These are phyloP conservation scores for Debaryomycetaceae sp. DNA, from an alignment of 1,139 yeast species.

Conservation along the genomic window DNA sequence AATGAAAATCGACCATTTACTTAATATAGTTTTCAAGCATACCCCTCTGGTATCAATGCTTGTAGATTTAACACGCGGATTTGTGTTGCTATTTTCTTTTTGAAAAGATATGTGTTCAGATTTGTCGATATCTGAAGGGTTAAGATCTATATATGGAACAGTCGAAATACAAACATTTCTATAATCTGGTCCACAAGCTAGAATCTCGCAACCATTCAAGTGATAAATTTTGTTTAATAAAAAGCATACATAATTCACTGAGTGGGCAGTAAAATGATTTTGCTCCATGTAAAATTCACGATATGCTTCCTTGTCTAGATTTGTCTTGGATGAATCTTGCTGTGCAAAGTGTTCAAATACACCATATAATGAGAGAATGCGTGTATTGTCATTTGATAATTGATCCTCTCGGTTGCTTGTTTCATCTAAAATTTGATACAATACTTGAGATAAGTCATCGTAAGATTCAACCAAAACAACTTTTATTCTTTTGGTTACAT, in stretches of 20 bases:
- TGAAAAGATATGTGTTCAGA: not conserved
- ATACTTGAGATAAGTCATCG: conserved; percentile 5
- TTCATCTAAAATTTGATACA: not conserved
- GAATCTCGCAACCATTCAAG: conserved; percentile 4
- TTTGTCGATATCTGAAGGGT: not conserved
- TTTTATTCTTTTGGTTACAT: conserved; percentile 3
- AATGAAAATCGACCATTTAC: not conserved
- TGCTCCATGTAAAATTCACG: conserved; percentile 1
- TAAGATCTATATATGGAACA: not conserved
- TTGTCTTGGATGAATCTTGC: not conserved
- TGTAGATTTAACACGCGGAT: not conserved
- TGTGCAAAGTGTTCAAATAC: conserved; percentile 7
- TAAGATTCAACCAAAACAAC: conserved; percentile 8
- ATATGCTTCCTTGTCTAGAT: not conserved
- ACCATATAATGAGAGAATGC: conserved; percentile 6
- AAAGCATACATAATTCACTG: conserved; percentile 7
- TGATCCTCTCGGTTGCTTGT: no score
- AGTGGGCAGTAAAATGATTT: conserved; percentile 4
- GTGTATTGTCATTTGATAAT: no score
- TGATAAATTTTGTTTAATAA: conserved; percentile 6
- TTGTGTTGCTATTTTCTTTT: not conserved
- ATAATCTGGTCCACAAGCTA: conserved; percentile 4
- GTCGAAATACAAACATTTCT: not conserved
- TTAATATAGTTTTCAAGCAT: not conserved
- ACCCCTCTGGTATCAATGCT: not conserved